phyloP scores from a whole-genome alignment of 192 early-diverging fungal genomes.

The Podila minutissima region DNA sequence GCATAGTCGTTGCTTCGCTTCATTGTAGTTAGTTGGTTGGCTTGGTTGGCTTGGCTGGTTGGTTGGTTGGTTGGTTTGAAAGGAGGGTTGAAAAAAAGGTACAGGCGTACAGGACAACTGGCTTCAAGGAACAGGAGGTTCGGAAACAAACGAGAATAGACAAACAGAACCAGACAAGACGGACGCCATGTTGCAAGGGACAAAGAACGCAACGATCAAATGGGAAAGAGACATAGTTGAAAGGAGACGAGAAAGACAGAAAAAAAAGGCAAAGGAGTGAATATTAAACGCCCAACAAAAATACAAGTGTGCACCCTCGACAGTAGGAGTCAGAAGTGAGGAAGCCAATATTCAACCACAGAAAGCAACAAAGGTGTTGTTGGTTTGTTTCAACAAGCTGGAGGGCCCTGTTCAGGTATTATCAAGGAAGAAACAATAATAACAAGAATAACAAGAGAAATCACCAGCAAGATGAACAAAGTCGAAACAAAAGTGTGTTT shows the following conservation, averaged over 20 bases:
- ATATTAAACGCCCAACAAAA: neutral
- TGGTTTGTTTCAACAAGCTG: too few species aligned
- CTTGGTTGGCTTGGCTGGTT: neutral
- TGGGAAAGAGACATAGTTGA: neutral
- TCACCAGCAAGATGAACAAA: neutral
- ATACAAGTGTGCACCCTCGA: neutral
- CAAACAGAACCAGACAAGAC: conserved; percentile 1
- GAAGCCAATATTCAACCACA: too few species aligned
- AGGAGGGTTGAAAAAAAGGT: neutral
- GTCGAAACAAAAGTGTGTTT: too few species aligned
- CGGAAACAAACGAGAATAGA: conserved; percentile 6
- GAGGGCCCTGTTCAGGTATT: too few species aligned
- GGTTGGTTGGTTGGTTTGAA: neutral
- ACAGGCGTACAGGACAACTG: too few species aligned
- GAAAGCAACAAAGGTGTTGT: too few species aligned
- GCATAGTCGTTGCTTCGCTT: conserved; percentile 72
- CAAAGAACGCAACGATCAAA: neutral
- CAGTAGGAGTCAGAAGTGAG: too few species aligned
- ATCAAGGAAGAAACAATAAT: neutral
- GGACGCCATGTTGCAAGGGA: neutral
- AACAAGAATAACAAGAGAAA: neutral
- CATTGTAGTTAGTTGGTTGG: conserved; percentile 39
- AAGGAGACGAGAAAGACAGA: conserved; percentile 5
- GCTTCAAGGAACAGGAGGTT: neutral
- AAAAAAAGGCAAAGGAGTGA: neutral